Conservation (phyloP, 2,329 filamentous ascomycete species). For the Apiospora malaysiana region DNA sequence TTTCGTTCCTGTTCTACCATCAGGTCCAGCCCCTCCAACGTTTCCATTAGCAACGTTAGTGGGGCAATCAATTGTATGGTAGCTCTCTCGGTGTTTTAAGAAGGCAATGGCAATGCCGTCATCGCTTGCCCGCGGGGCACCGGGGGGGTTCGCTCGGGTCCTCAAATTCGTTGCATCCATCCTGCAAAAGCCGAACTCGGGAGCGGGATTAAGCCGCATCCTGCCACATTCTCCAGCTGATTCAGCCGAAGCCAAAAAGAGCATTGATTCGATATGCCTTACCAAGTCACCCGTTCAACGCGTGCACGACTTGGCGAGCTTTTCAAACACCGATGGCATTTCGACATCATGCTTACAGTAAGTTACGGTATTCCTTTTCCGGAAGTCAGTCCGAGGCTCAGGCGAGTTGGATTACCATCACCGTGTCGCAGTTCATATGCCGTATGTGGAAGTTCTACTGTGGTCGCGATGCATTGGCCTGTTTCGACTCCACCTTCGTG, state of each 20-base stretch:
- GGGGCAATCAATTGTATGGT: neutral
- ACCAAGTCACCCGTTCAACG: neutral
- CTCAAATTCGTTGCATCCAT: neutral
- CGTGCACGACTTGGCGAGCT: neutral
- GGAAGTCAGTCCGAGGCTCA: neutral
- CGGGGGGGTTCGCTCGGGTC: neutral
- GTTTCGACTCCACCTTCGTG: neutral
- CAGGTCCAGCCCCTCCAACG: neutral
- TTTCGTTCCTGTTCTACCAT: constrained; percentile 14
- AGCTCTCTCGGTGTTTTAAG: constrained; percentile 9
- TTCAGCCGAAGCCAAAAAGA: neutral
- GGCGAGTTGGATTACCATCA: neutral
- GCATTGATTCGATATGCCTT: neutral
- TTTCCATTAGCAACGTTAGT: neutral
- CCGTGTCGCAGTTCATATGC: neutral
- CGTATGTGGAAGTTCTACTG: neutral
- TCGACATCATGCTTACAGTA: neutral
- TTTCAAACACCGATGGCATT: neutral
- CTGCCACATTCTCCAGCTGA: neutral
- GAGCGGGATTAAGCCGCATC: neutral
- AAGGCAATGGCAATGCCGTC: neutral
- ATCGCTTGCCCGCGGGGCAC: constrained; percentile 13
- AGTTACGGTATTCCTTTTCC: neutral
- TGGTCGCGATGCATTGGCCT: neutral
- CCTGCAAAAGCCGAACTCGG: constrained; percentile 1